Evolutionary conservation across 257 asterid species (phyloP), one percentile per base, ranked within the genome.

Genomic region (Vinca minor): DNA sequence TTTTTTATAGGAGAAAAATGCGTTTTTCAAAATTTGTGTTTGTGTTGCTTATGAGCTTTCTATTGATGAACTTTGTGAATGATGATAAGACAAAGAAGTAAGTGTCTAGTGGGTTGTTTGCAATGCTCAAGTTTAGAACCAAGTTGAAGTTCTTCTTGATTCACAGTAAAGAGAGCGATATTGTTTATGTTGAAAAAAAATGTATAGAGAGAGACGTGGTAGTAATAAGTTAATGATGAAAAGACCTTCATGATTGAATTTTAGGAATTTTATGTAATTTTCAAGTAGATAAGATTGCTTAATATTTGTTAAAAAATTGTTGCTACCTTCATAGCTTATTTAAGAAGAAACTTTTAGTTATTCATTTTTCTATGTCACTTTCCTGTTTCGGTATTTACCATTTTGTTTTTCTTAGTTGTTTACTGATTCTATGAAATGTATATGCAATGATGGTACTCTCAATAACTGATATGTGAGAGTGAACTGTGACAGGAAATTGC

Each of bases 401-500:
- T n/a, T 46, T n/a, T 56, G 26, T 20, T 41, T 45, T 49, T 17
- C 25, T 28, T 45, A 17, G 50, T 46, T 46, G 15, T 18, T 46
- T 5, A 8, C 6, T 55, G 61, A 15, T 55, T 17, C 23, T 15
- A 28, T 29, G 61, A 55, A 1, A 55, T 55, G 25, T 15, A 55
- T 31, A 31, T 29, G 4, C 4, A 15, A 55, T 28, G 60, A 35
- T 54, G 21, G 11, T 14, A 5, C 5, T 0, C 61, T 55, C 11
- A 9, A 29, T 31, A 55, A 55, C 39, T n/a, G 13, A 29, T 29
- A 13, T n/a, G n/a, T n/a, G 8, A 55, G 6, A 39, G 12, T 53
- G 46, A 17, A 53, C 34, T 65, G 35, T 50, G 57, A 34, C 75
- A 87, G 92, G 92, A 84, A 78, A 84, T 87, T 78, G 92, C 89